Conservation (phyloP, 1,284 basidiomycete genomes). For the Ceraceosorus guamensis region DNA sequence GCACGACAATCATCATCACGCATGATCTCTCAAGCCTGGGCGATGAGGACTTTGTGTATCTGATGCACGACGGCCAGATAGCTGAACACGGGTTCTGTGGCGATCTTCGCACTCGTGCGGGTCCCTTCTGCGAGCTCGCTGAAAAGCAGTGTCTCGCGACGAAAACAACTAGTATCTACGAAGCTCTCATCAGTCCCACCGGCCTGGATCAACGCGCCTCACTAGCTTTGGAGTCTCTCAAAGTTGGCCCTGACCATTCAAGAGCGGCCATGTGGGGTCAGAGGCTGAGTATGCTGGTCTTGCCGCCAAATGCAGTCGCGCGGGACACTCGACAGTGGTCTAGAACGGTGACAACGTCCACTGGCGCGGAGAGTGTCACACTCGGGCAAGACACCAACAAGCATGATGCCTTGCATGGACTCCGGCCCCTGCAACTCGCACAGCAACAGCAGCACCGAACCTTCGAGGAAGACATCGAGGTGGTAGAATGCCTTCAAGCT, state of each 20-base stretch:
- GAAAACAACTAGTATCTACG: no score
- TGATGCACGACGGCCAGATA: conserved; percentile 73
- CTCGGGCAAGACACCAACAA: background rate
- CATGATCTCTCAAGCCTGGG: conserved; percentile 84
- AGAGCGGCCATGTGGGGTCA: no score
- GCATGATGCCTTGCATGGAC: background rate
- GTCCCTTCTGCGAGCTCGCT: conserved; percentile 48
- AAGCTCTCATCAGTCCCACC: conserved; percentile 8
- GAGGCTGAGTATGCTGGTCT: no score
- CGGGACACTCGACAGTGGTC: no score
- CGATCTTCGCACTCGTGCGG: conserved; percentile 60
- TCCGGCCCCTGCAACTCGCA: background rate
- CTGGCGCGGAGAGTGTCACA: background rate
- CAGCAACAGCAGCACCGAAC: background rate
- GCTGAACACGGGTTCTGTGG: conserved; percentile 78
- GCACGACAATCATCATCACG: conserved; percentile 91
- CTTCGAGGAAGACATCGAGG: background rate
- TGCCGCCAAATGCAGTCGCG: no score
- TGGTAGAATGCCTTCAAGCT: background rate
- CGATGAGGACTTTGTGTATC: conserved; percentile 76
- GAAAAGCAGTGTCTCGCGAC: background rate
- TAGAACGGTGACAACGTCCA: background rate
- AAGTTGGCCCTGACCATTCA: no score
- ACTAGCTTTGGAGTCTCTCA: background rate
- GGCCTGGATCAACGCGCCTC: conserved; percentile 11